These are phyloP conservation scores for Naganishia onofrii DNA, from an alignment of 768 basidiomycete species.

Conservation along the genomic window DNA sequence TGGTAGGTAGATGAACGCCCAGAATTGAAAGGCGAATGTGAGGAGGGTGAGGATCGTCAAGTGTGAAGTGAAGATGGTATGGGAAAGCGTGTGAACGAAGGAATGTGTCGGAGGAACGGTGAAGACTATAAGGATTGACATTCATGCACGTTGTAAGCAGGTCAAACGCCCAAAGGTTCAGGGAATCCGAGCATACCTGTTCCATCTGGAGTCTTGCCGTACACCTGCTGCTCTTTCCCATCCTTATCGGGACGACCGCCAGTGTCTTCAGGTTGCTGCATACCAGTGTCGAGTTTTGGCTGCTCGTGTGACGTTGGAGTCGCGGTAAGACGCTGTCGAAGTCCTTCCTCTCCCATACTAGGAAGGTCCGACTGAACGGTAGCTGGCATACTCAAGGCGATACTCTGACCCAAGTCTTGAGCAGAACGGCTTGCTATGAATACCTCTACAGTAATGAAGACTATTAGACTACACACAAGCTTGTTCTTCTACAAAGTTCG, in stretches of 20 bases:
- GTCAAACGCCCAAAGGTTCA: constrained; percentile 28
- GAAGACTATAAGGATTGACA: constrained; percentile 64
- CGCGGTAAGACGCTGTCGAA: neutral
- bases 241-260: neutral
- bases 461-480: no score
- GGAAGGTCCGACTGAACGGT: neutral
- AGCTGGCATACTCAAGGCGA: neutral
- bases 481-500: constrained; percentile 4
- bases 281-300: neutral
- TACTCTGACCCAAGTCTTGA: neutral
- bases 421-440: neutral
- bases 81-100: constrained; percentile 41
- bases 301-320: constrained; percentile 1
- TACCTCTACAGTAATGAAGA: neutral
- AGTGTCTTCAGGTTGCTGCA: neutral
- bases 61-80: constrained; percentile 55
- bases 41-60: constrained; percentile 81
- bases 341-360: neutral
- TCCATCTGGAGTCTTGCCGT: constrained; percentile 67
- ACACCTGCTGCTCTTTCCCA: constrained; percentile 11
- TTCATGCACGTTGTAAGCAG: neutral
- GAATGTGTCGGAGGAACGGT: constrained; percentile 57
- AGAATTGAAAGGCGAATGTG: constrained; percentile 70
- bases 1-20: constrained; percentile 68
- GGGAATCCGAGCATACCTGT: constrained; percentile 59